These are phyloP conservation scores for Aegilops tauschii DNA, from an alignment of 176 grass and related monocot genomes.

Conservation along the genomic window DNA sequence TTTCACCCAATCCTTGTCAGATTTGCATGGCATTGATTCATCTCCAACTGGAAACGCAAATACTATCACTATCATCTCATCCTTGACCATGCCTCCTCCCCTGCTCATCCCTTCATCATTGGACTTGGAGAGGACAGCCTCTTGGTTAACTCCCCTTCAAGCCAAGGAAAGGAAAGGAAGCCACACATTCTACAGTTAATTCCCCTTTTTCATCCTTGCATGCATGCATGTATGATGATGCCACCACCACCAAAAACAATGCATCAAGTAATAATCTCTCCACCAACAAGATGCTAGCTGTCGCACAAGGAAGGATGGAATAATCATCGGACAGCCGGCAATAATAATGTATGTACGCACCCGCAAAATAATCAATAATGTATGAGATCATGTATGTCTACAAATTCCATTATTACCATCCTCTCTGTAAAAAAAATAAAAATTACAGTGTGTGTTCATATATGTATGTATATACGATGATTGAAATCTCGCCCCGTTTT, in stretches of 20 bases:
- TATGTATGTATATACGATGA: conserved; percentile 39
- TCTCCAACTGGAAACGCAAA: conserved; percentile 26
- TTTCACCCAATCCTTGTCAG: conserved; percentile 51
- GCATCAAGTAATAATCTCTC: background rate
- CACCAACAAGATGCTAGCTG: background rate
- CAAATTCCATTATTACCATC: conserved; percentile 38
- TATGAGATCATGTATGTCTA: conserved; percentile 28
- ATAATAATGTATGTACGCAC: background rate
- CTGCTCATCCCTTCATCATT: conserved; percentile 10
- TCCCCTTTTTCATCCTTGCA: background rate
- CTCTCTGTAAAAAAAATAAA: conserved; percentile 31
- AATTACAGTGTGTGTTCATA: conserved; percentile 49
- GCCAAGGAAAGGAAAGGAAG: conserved; percentile 12
- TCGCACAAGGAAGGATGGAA: background rate
- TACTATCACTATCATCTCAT: background rate
- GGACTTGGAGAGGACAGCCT: too few species aligned
- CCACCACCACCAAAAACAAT: too few species aligned
- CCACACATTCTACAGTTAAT: background rate
- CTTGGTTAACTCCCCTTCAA: conserved; percentile 34
- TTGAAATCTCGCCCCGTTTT: background rate
- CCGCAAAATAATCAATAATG: background rate
- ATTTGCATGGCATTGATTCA: conserved; percentile 30
- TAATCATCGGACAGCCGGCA: conserved; percentile 20
- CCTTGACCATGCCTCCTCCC: background rate
- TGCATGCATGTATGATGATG: background rate